Evolutionary conservation across 1,284 basidiomycete genomes (phyloP), one percentile per base, ranked within the genome.

Genomic region (Cutaneotrichosporon sp.): DNA sequence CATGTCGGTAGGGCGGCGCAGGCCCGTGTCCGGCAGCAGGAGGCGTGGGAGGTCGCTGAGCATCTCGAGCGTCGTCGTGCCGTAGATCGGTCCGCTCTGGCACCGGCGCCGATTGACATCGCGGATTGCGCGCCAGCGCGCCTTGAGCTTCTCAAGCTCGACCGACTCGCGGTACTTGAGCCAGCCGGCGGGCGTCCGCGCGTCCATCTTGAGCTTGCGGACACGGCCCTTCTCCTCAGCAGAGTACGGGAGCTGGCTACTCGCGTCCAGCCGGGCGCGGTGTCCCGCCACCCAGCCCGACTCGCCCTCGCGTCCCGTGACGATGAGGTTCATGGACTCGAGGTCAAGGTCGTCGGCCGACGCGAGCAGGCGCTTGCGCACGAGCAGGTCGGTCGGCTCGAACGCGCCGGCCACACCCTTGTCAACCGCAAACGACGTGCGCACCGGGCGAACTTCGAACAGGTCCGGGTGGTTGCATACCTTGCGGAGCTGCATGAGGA

Each of bases 401-500:
- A 87, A 97, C 65, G 91, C 89, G 18, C 88, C 87, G 22, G 89
- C 82, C 4, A 89, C 91, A 24, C 91, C 90, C 31, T 87, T 85
- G 38, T 84, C 80, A 89, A 94, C 92, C 0, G 89, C 87, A 76
- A 97, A 95, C 8, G 92, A 93, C 1, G 95, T 97, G 49, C 92
- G 86, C 68, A 97, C 92, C 0, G 93, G 93, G 46, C 95, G 86
- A 20, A 95, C 90, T 79, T 98, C 95, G 77, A 98, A 97, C 24
- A 98, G 83, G 74, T 97, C 91, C 0, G 95, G 95, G 75, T 97
- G 94, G 71, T 97, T 97, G 82, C 94, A 95, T 43, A 94, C 92
- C 80, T 95, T 95, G 56, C 92, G 86, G 22, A 97, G 84, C 76
- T 98, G 95, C 95, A 98, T 98, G 62, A 98, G 84, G 63, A 95